Conservation (phyloP, 768 basidiomycete species). For the Russula ochroleuca region DNA sequence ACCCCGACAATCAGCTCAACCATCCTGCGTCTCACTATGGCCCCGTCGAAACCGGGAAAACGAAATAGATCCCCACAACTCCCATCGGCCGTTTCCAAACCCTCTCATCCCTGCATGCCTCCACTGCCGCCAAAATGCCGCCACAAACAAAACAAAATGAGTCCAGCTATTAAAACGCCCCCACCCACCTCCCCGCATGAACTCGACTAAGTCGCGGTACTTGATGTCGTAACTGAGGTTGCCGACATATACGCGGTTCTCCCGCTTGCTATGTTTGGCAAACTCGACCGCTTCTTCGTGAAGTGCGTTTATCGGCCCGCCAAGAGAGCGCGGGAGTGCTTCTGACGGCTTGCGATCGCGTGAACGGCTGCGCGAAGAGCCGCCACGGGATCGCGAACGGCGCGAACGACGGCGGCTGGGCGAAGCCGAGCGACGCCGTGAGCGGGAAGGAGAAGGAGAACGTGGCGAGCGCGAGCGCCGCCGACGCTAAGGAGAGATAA, state of each 20-base stretch:
- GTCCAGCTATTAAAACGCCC: conserved; percentile 58
- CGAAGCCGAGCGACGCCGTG: conserved; percentile 63
- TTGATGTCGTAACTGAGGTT: conserved; percentile 99
- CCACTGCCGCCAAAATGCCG: conserved; percentile 7
- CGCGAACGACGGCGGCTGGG: conserved; percentile 53
- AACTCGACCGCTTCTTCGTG: conserved; percentile 95
- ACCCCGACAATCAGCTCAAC: conserved; percentile 77
- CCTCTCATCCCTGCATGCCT: not conserved
- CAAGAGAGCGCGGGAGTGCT: conserved; percentile 72
- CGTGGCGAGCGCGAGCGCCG: conserved; percentile 47
- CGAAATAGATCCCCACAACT: conserved; percentile 23
- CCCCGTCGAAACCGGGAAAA: conserved; percentile 40
- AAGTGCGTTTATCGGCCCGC: conserved; percentile 84
- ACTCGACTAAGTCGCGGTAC: conserved; percentile 98
- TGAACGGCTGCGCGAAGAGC: conserved; percentile 62
- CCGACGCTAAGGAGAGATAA: conserved; percentile 17
- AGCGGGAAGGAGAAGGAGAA: conserved; percentile 63
- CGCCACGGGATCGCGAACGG: conserved; percentile 51
- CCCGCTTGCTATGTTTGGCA: conserved; percentile 92
- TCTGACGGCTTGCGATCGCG: conserved; percentile 59
- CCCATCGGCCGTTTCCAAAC: conserved; percentile 5
- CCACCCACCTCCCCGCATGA: conserved; percentile 99
- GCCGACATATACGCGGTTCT: conserved; percentile 97
- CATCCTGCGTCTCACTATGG: conserved; percentile 67
- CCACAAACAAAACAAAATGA: conserved; percentile 38